Evolutionary conservation across 306 rosid genomes (phyloP).

Genomic region (Macrotyloma uniflorum): DNA sequence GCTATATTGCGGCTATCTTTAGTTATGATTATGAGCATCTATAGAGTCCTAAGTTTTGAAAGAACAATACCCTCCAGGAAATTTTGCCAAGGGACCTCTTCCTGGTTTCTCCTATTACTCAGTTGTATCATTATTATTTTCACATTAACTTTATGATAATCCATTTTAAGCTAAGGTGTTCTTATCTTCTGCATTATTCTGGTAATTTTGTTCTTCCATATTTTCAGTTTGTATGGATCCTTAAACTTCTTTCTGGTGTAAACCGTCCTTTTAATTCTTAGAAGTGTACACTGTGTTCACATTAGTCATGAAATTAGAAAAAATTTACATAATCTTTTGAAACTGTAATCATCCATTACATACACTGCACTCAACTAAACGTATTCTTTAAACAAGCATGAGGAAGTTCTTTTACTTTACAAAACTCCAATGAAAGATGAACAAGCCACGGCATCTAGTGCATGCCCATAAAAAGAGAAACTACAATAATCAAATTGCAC

Average conservation of each 20-base stretch:
- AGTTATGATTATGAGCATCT: slow-evolving; percentile 52
- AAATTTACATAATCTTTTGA: neutral
- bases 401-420: neutral
- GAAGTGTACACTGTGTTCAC: neutral
- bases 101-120: slow-evolving; percentile 69
- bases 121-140: slow-evolving; percentile 69
- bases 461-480: neutral
- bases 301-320: neutral
- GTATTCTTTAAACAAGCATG: neutral
- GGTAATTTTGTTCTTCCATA: slow-evolving; percentile 5
- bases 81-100: slow-evolving; percentile 60
- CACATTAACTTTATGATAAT: slow-evolving; percentile 56
- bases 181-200: neutral
- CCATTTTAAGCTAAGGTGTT: slow-evolving; percentile 22
- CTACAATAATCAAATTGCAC: neutral
- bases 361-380: neutral
- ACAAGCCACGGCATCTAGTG: neutral
- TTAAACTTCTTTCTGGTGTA: neutral
- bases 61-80: slow-evolving; percentile 52
- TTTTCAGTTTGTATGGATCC: slow-evolving; percentile 1
- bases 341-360: neutral
- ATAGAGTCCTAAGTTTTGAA: slow-evolving; percentile 43
- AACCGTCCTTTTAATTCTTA: neutral
- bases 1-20: slow-evolving; percentile 61
- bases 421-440: neutral